Evolutionary conservation across 257 asterid species (phyloP).

Genomic region (Lavandula angustifolia): DNA sequence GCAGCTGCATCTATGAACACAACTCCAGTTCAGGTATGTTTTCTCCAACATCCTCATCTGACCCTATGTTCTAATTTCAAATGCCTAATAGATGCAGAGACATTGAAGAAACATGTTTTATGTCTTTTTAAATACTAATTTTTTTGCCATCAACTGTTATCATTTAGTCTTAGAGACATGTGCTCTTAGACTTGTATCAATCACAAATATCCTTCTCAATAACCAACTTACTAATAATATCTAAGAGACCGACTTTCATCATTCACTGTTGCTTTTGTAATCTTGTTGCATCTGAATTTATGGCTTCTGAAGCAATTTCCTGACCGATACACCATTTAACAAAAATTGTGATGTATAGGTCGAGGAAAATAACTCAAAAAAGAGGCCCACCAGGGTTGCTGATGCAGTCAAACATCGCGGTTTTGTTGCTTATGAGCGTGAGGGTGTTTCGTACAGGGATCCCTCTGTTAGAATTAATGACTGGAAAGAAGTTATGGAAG

Average conservation of each 20-base stretch:
- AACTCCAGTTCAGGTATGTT: conserved; percentile 51
- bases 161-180: background rate
- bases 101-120: background rate
- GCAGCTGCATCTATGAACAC: conserved; percentile 51
- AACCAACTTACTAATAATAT: background rate
- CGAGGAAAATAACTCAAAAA: conserved; percentile 41
- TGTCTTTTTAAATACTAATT: background rate
- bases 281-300: too few species aligned
- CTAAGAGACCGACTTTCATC: background rate
- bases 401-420: conserved; percentile 92
- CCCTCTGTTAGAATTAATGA: conserved; percentile 73
- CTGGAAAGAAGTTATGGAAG: conserved; percentile 94
- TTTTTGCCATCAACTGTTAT: background rate
- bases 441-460: conserved; percentile 83
- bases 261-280: background rate
- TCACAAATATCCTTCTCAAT: background rate
- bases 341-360: conserved; percentile 44
- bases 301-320: conserved; percentile 4
- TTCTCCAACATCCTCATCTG: background rate
- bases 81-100: background rate
- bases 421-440: conserved; percentile 87
- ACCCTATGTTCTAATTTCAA: background rate
- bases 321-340: background rate
- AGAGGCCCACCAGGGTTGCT: conserved; percentile 71
- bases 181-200: background rate